A percentile compares a stretch with the other conserved stretches of the same genome.
These are phyloP conservation scores for Alternaria solani DNA, from an alignment of 2,329 filamentous ascomycete species.

Conservation along the genomic window DNA sequence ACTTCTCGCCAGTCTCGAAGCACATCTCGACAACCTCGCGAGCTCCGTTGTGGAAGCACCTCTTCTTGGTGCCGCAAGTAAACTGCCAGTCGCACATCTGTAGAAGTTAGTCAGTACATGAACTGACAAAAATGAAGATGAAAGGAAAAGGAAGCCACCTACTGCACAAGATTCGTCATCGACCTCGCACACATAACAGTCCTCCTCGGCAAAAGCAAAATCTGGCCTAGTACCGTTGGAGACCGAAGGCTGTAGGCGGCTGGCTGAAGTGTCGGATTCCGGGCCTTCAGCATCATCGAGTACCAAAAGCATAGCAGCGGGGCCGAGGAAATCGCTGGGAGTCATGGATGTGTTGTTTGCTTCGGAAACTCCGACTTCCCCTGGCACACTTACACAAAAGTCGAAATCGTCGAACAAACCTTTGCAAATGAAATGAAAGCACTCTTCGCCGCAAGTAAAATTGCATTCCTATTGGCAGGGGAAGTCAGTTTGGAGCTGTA, in stretches of 20 bases:
- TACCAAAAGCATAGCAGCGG: slow-evolving; percentile 1
- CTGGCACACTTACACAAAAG: neutral
- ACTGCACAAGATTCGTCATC: slow-evolving; percentile 9
- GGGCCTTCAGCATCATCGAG: neutral
- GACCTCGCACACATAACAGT: slow-evolving; percentile 5
- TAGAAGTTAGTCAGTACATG: slow-evolving; percentile 10
- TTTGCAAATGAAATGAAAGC: neutral
- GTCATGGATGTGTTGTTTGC: neutral
- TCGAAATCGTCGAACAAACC: neutral
- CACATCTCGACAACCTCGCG: slow-evolving; percentile 14
- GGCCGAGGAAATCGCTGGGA: neutral
- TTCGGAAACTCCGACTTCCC: neutral
- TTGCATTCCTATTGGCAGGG: neutral
- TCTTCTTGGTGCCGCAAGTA: slow-evolving; percentile 21
- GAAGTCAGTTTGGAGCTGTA: neutral
- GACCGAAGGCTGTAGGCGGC: neutral
- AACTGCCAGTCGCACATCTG: slow-evolving; percentile 17
- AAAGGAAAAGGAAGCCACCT: slow-evolving; percentile 2
- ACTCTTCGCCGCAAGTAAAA: slow-evolving; percentile 1
- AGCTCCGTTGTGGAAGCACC: slow-evolving; percentile 11
- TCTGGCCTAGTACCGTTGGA: neutral
- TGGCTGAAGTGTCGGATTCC: neutral
- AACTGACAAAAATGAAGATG: neutral
- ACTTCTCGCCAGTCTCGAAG: slow-evolving; percentile 16
- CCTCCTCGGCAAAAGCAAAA: slow-evolving; percentile 6